A percentile compares a stretch with the other conserved stretches of the same genome.
These are phyloP conservation scores for Ceratocystis papillata DNA, from an alignment of 2,329 filamentous ascomycete species.

Conservation along the genomic window DNA sequence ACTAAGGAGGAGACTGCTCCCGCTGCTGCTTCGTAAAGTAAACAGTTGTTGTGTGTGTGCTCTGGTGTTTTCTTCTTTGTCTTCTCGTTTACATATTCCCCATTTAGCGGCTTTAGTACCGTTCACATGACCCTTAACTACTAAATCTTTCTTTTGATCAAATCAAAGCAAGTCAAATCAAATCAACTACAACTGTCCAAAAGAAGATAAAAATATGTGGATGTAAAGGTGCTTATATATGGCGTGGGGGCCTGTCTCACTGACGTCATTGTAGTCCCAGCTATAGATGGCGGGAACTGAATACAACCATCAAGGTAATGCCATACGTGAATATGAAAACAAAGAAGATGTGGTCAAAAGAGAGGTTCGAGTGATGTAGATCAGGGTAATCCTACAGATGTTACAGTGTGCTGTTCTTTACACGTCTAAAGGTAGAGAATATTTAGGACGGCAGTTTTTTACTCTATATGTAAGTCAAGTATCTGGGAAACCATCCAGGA, in stretches of 20 bases:
- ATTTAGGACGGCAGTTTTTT: no score
- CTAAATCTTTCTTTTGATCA: slow-evolving; percentile 18
- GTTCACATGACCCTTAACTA: slow-evolving; percentile 6
- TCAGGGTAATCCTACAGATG: no score
- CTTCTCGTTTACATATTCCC: slow-evolving; percentile 20
- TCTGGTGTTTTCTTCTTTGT: slow-evolving; percentile 17
- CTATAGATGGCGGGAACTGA: no score
- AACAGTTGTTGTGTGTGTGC: slow-evolving; percentile 15
- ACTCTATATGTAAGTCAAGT: no score
- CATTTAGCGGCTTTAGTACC: slow-evolving; percentile 17
- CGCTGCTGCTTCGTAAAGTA: slow-evolving; percentile 29
- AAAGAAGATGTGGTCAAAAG: not conserved
- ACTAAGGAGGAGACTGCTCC: slow-evolving; percentile 38
- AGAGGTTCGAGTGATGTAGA: no score
- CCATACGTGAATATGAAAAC: not conserved
- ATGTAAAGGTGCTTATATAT: not conserved
- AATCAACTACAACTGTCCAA: slow-evolving; percentile 14
- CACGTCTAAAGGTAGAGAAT: no score
- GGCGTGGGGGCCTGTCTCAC: not conserved
- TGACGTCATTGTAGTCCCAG: not conserved
- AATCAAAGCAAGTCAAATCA: slow-evolving; percentile 20
- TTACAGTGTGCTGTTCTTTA: no score
- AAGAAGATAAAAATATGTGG: not conserved
- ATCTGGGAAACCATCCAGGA: no score
- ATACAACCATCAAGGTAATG: no score